Evolutionary conservation across 306 rosid genomes (phyloP), one percentile per base, ranked within the genome.

Genomic region (Inga oerstediana): DNA sequence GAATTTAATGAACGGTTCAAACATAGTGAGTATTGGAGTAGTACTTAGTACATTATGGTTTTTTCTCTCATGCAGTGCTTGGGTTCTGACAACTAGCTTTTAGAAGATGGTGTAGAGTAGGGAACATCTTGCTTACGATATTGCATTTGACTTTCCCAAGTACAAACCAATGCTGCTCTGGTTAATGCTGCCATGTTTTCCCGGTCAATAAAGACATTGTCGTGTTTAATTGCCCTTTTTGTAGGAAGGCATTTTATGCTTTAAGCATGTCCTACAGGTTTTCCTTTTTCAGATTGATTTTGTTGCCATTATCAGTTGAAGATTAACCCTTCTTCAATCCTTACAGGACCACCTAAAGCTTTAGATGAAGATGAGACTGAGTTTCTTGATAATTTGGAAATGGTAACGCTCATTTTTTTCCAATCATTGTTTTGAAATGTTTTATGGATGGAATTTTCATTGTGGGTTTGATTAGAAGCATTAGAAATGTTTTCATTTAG

Each of bases 351-450:
- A 12, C 98, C 99, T 59, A 96, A 96, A 90, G 96, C 99, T 84
- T 87, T 96, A 88, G 99, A 96, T 2, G 98, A 93, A 30, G 99
- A 96, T 7, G 99, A 93, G 93, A 90, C 97, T 0, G 98, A 95
- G 80, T 95, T 95, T 85, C 97, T 96, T 79, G 98, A 96, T 16
- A 91, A 79, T 20, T 85, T 81, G 78, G 98, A 96, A 86, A 65
- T 65, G 52, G 97, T 95, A 72, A 80, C 88, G 56, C 74, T 78
- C n/a, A 74, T 20, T 65, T 84, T 72, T 65, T 13, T 69, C n/a
- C 34, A 59, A 8, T 15, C 14, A 59, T 10, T 27, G 17, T 24
- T 24, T 64, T 30, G 37, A 64, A 64, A 30, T 30, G 37, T 30
- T 83, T 58, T 84, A 10, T 65, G 15, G 13, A 41, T 82, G 30